phyloP scores from a whole-genome alignment of 257 asterid genomes.

The Plectranthus barbatus region DNA sequence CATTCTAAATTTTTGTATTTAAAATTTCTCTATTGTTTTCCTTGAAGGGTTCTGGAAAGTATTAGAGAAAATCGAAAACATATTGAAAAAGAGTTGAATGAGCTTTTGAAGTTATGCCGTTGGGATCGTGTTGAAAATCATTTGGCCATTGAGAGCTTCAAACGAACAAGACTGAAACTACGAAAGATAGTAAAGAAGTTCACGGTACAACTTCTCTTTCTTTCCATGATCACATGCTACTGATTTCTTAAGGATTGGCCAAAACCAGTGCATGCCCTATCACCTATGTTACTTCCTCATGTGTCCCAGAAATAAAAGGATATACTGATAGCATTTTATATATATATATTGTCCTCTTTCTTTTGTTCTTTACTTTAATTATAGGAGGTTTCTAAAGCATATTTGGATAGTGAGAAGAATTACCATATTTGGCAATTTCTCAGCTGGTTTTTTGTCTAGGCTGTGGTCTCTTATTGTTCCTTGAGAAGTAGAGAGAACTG shows the following conservation, averaged over 20 bases:
- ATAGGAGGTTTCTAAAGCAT: no score
- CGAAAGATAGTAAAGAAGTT: constrained; percentile 67
- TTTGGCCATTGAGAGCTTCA: constrained; percentile 54
- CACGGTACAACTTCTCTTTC: constrained; percentile 40
- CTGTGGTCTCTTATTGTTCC: not conserved
- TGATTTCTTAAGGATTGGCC: not conserved
- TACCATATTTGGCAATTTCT: no score
- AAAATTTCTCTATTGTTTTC: constrained; percentile 7
- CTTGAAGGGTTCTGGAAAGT: constrained; percentile 49
- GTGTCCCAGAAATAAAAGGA: not conserved
- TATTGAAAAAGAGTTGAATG: constrained; percentile 72
- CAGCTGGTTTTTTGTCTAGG: not conserved
- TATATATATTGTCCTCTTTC: no score
- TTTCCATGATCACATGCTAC: not conserved
- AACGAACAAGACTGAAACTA: constrained; percentile 64
- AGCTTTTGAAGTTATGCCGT: constrained; percentile 56
- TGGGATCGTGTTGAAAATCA: constrained; percentile 64
- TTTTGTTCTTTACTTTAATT: no score
- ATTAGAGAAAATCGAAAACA: constrained; percentile 41
- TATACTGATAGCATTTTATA: no score
- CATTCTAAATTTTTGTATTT: constrained; percentile 1
- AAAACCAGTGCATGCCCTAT: not conserved
- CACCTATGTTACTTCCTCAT: not conserved
- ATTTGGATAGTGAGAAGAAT: no score
- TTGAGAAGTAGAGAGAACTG: no score